Percentiles rank a stretch among this genome's conserved stretches.
Evolutionary conservation across 495 filamentous ascomycete genomes (phyloP).

Genomic region (Lophiotrema nucula): DNA sequence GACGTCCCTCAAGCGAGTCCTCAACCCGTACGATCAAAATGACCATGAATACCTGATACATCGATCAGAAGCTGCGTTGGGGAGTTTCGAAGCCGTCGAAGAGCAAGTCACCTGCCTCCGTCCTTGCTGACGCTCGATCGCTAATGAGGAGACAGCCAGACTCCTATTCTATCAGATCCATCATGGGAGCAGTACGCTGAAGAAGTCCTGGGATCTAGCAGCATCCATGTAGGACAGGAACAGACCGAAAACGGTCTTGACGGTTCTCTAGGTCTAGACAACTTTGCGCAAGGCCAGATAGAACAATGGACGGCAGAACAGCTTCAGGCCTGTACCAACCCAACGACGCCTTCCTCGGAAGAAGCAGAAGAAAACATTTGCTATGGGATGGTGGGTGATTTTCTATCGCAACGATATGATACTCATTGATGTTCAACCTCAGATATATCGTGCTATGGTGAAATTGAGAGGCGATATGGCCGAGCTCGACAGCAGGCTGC

Average conservation of each 20-base stretch:
- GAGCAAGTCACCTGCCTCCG: no score
- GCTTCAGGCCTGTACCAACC: neutral
- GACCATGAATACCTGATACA: neutral
- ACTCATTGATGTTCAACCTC: neutral
- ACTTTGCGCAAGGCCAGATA: slow-evolving; percentile 3
- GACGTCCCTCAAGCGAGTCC: neutral
- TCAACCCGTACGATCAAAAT: neutral
- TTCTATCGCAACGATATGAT: no score
- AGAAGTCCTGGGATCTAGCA: no score
- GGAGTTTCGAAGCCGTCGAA: no score
- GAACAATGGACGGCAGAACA: slow-evolving; percentile 4
- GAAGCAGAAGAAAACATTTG: slow-evolving; percentile 10
- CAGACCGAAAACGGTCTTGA: no score
- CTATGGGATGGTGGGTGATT: slow-evolving; percentile 16
- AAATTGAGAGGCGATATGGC: slow-evolving; percentile 18
- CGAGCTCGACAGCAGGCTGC: neutral
- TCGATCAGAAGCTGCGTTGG: no score
- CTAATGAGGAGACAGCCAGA: no score
- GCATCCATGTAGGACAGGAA: no score
- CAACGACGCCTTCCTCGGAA: neutral
- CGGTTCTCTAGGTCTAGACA: no score
- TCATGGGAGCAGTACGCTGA: no score
- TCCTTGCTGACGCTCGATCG: no score
- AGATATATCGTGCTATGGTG: slow-evolving; percentile 18
- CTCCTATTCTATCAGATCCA: no score